Evolutionary conservation across 2,329 filamentous ascomycete species (phyloP), one percentile per base, ranked within the genome.

Genomic region (Ophiocordyceps polyrhachis-furcata): DNA sequence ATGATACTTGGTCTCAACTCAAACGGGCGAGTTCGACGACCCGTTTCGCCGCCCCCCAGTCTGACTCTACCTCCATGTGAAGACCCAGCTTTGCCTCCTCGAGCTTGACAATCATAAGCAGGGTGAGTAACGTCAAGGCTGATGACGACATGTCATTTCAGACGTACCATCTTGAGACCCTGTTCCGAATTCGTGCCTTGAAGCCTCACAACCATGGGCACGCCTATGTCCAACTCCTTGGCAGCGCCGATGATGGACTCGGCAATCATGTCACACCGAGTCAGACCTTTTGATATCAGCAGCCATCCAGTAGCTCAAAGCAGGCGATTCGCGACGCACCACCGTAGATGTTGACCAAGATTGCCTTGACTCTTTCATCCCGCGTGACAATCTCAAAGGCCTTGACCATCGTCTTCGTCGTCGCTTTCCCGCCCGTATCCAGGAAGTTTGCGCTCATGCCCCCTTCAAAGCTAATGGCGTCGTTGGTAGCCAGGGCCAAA

Each of bases 381-480:
- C 69, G 66, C 41, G 86, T 65, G 17, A 94, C 76, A 13, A 88
- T 71, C 46, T 78, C 71, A 57, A 93, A 91, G 1, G 77, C 79
- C 46, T 76, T 75, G 56, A 81, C 79, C 51, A 94, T 85, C 0
- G 86, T 93, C 50, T 81, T 76, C 28, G 75, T 74, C 0, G 86
- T 94, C 0, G 87, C 87, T 59, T 93, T 91, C 32, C 87, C 87
- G 25, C 88, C 87, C 0, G 84, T 93, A 58, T 94, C 87, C 45
- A 94, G 70, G 58, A 94, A 93, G 54, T 94, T 94, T 12, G 84
- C 76, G 21, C 80, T 80, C 31, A 68, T 62, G 2, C 83, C 83
- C 9, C 79, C 79, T 45, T 76, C 73, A 13, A 76, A 64, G 2
- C 73, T 68, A 2, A 94, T 73, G 0, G 83, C 81, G 58, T 94